Evolutionary conservation across 2,329 filamentous ascomycete species (phyloP).

Genomic region (Diaporthe sp.): DNA sequence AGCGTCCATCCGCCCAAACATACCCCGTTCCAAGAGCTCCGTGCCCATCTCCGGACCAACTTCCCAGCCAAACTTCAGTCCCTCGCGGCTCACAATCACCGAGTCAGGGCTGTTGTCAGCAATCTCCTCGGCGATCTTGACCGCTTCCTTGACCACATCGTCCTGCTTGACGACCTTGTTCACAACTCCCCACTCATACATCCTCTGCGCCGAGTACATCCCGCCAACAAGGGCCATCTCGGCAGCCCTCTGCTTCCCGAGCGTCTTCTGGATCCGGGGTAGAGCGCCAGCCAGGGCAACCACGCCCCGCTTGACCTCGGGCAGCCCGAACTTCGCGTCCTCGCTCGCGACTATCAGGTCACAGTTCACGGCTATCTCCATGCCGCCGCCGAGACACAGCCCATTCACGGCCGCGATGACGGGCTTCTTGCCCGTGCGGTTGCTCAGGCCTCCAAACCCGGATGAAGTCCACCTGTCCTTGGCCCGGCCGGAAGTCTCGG

Average conservation of each 20-base stretch:
- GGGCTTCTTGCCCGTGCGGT: slow-evolving; percentile 79
- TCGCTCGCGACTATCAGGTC: slow-evolving; percentile 78
- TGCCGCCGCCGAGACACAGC: slow-evolving; percentile 80
- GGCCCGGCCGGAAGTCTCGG: slow-evolving; percentile 49
- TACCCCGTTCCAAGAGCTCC: slow-evolving; percentile 67
- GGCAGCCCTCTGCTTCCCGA: slow-evolving; percentile 78
- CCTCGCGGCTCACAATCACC: slow-evolving; percentile 80
- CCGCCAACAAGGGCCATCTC: slow-evolving; percentile 79
- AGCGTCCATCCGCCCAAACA: slow-evolving; percentile 71
- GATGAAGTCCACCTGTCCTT: slow-evolving; percentile 43
- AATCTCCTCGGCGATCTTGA: slow-evolving; percentile 73
- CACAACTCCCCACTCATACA: slow-evolving; percentile 77
- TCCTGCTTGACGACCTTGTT: slow-evolving; percentile 71
- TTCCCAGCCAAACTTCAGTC: slow-evolving; percentile 81
- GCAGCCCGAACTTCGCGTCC: slow-evolving; percentile 74
- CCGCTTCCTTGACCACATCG: slow-evolving; percentile 67
- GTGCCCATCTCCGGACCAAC: slow-evolving; percentile 76
- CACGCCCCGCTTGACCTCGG: slow-evolving; percentile 80
- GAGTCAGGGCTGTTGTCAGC: slow-evolving; percentile 80
- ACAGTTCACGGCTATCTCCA: slow-evolving; percentile 81
- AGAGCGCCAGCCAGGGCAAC: slow-evolving; percentile 79
- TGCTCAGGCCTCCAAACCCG: slow-evolving; percentile 77
- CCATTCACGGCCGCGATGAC: slow-evolving; percentile 84
- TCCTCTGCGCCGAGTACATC: slow-evolving; percentile 70
- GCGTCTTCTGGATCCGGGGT: slow-evolving; percentile 73